Evolutionary conservation across 73 alveolate species (phyloP).

Genomic region (Durusdinium trenchii): DNA sequence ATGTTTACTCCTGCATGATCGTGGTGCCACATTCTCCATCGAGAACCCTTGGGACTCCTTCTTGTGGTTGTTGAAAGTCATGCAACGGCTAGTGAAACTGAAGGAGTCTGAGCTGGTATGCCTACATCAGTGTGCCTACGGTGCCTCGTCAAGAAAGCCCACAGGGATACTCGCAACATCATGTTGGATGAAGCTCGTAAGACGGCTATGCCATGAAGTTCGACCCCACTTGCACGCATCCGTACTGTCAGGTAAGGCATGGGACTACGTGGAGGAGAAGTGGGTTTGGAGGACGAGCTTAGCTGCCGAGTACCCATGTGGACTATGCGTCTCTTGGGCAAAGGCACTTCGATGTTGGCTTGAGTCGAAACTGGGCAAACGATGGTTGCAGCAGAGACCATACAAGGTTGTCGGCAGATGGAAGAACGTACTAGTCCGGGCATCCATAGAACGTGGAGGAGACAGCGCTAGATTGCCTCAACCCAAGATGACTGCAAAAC

Average conservation of each 20-base stretch:
- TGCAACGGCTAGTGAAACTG: not conserved
- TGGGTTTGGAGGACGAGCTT: not conserved
- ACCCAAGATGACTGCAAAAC: not conserved
- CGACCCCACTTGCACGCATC: not conserved
- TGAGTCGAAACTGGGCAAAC: not conserved
- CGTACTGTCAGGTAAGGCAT: not conserved
- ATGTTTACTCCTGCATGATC: not conserved
- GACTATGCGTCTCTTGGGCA: slow-evolving; percentile 34
- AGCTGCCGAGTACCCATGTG: not conserved
- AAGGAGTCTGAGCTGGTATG: not conserved
- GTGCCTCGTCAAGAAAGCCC: slow-evolving; percentile 1
- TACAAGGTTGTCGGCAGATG: not conserved
- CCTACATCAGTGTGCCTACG: slow-evolving; percentile 39
- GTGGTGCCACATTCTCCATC: not conserved
- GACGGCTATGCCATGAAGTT: not conserved
- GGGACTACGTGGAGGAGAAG: not conserved
- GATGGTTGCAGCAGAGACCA: not conserved
- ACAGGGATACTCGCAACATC: not conserved
- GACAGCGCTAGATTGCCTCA: not conserved
- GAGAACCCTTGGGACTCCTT: slow-evolving; percentile 4
- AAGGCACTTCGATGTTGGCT: not conserved
- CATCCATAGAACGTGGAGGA: too few species aligned
- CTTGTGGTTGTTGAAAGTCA: not conserved
- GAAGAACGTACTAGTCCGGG: not conserved
- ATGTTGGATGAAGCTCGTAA: slow-evolving; percentile 34